Evolutionary conservation across 305 asterid species (phyloP), one percentile per base, ranked within the genome.

Genomic region (Solanum hybrid): DNA sequence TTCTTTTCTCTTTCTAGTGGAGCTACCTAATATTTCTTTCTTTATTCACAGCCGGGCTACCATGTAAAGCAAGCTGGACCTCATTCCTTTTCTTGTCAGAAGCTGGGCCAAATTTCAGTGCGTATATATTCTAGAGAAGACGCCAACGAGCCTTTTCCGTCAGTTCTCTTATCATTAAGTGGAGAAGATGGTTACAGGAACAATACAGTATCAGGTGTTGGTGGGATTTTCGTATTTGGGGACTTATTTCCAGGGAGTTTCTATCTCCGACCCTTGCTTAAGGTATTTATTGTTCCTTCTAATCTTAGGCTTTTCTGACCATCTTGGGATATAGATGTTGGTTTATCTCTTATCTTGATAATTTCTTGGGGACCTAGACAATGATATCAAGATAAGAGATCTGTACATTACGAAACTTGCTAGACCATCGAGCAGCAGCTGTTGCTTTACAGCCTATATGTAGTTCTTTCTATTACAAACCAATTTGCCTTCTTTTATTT

Each of bases 131-230:
- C 96, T 87, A 92, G 91, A 90, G 98, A 95, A 92, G 95, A 95
- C 90, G 92, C 89, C 91, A 92, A 92, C 18, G 99, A 95, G 92
- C 96, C 95, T 87, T 95, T 95, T 92, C 99, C 99, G 42, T 94
- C 99, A 82, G 97, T 95, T 90, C 97, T 97, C 90, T 93, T 97
- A 92, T 97, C 99, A 51, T 91, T 97, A 94, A 97, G 99, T 89
- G 98, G 99, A n/a, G 99, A 97, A 90, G 99, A 96, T 94, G 99
- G 99, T 91, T 97, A 97, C 87, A 95, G 99, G 91, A 97, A 97
- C 93, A 97, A 97, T 92, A 96, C 99, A 57, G 94, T 95, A 40
- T 94, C 98, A 87, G 98, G 97, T 88, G 94, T 91, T 89, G 98
- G 99, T 81, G 99, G 99, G 91, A 74, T 90, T 90, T 97, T 96